These are phyloP conservation scores for Fusarium mangiferae DNA, from an alignment of 2,329 filamentous ascomycete genomes.

Conservation along the genomic window DNA sequence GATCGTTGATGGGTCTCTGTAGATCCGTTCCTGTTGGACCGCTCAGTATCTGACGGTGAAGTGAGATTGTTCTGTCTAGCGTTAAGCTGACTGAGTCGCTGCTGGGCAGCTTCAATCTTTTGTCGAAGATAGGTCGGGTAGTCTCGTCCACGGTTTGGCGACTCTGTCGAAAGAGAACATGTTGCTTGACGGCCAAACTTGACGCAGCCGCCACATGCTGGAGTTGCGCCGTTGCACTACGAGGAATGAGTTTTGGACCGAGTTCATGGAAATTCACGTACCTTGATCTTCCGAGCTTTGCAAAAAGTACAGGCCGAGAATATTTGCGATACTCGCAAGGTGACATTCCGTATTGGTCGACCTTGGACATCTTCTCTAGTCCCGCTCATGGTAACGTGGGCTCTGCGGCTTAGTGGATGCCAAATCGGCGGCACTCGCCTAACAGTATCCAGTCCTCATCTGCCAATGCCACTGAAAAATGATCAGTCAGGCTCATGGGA, in stretches of 20 bases:
- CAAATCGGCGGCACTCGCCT: not conserved
- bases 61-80: fast-evolving
- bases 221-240: not conserved
- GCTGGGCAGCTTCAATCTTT: not conserved
- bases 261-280: not conserved
- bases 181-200: not conserved
- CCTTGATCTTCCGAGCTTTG: conserved; percentile 13
- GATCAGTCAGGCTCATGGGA: not conserved
- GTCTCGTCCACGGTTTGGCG: not conserved
- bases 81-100: not conserved
- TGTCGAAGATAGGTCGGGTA: conserved; percentile 1
- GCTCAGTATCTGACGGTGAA: not conserved
- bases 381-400: not conserved
- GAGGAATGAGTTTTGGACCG: not conserved
- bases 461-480: not conserved
- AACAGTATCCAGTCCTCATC: fast-evolving
- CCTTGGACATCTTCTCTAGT: fast-evolving
- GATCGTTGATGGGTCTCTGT: not conserved
- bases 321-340: conserved; percentile 5
- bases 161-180: not conserved
- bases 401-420: not conserved
- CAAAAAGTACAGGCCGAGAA: conserved; percentile 7
- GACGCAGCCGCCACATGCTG: conserved; percentile 6
- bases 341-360: not conserved
- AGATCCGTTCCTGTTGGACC: not conserved